Conservation (phyloP, 495 filamentous ascomycete species). For the Hypoxylon cercidicola region DNA sequence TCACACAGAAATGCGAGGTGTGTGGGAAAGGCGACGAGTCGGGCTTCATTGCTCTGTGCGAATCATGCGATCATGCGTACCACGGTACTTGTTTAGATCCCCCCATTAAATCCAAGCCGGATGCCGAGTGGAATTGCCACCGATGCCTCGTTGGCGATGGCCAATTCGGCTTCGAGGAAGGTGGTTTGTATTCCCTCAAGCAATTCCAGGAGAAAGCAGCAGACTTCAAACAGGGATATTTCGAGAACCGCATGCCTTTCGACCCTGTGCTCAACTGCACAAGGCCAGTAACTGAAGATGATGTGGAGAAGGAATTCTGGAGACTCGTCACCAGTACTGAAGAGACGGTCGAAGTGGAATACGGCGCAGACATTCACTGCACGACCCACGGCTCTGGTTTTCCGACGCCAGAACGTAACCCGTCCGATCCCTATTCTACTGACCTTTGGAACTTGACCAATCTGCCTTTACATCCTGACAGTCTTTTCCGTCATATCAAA, state of each 20-base stretch:
- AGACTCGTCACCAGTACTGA: slow-evolving; percentile 89
- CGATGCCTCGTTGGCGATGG: slow-evolving; percentile 95
- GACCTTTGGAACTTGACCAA: slow-evolving; percentile 98
- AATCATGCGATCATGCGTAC: slow-evolving; percentile 90
- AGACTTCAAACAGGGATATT: slow-evolving; percentile 93
- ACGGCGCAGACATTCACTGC: slow-evolving; percentile 97
- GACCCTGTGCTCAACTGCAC: slow-evolving; percentile 84
- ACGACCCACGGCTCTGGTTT: slow-evolving; percentile 98
- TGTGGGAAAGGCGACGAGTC: slow-evolving; percentile 82
- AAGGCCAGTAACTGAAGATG: slow-evolving; percentile 87
- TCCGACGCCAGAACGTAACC: slow-evolving; percentile 92
- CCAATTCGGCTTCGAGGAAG: slow-evolving; percentile 98
- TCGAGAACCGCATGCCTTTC: slow-evolving; percentile 88
- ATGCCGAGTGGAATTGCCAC: slow-evolving; percentile 96
- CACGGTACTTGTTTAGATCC: slow-evolving; percentile 92
- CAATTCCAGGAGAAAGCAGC: slow-evolving; percentile 97
- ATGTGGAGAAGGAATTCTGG: slow-evolving; percentile 98
- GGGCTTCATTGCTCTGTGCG: slow-evolving; percentile 79
- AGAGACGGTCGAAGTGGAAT: slow-evolving; percentile 97
- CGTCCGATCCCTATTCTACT: slow-evolving; percentile 81
- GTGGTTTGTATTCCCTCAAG: slow-evolving; percentile 91
- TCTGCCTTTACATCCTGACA: slow-evolving; percentile 88
- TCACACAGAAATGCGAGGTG: slow-evolving; percentile 78
- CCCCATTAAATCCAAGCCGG: slow-evolving; percentile 77
- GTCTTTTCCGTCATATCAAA: slow-evolving; percentile 96